A percentile compares a stretch with the other conserved stretches of the same genome.
Evolutionary conservation across 305 asterid genomes (phyloP).

Genomic region (Fraxinus floribunda): DNA sequence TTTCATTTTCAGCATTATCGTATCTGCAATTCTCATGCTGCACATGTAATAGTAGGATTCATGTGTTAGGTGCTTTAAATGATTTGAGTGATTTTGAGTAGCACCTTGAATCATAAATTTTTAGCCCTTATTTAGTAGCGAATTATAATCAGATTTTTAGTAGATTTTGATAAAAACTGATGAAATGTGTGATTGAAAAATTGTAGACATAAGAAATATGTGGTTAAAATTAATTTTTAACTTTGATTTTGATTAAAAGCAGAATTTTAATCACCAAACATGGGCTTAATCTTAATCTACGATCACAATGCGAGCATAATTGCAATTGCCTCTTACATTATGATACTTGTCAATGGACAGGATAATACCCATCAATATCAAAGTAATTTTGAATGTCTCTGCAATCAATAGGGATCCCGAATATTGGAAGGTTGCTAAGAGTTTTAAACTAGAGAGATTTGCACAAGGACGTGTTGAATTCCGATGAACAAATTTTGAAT

Average conservation of each 20-base stretch:
- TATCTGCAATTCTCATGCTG: neutral
- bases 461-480: neutral
- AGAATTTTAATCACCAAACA: too few species aligned
- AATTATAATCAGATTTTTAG: too few species aligned
- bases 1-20: neutral
- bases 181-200: too few species aligned
- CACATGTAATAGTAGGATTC: neutral
- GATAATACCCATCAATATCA: neutral
- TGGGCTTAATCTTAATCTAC: neutral
- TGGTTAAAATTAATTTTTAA: too few species aligned
- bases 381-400: neutral
- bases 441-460: slow-evolving; percentile 6
- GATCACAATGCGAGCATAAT: neutral
- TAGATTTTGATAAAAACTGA: too few species aligned
- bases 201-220: too few species aligned
- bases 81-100: neutral
- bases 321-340: too few species aligned
- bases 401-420: neutral
- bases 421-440: neutral
- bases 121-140: too few species aligned
- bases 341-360: neutral
- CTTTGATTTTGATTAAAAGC: too few species aligned
- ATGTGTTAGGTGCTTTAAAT: too few species aligned
- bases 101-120: neutral
- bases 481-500: neutral